Evolutionary conservation across 345 rosid genomes (phyloP).

Genomic region (Linum tenue): DNA sequence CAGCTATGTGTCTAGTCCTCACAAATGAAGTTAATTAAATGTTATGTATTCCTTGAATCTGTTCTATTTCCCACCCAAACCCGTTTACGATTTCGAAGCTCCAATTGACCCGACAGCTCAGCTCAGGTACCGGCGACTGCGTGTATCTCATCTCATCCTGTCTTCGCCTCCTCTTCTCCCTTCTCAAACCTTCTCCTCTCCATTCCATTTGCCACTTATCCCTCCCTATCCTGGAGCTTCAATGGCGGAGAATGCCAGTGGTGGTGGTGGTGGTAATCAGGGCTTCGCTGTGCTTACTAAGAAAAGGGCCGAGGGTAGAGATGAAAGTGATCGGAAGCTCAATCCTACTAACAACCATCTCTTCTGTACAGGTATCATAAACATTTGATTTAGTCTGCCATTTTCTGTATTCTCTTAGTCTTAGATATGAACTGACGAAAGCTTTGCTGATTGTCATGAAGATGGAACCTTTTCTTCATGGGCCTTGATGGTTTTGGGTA

Average conservation of each 20-base stretch:
- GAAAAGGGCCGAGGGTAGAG: conserved; percentile 73
- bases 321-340: conserved; percentile 47
- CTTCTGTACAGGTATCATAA: conserved; percentile 65
- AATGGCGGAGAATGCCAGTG: conserved; percentile 32
- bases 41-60: too few relatives aligned
- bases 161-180: conserved; percentile 34
- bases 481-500: too few relatives aligned
- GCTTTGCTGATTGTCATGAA: too few relatives aligned
- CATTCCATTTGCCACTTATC: conserved; percentile 12
- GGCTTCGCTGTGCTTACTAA: conserved; percentile 50
- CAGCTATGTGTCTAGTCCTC: conserved; percentile 19
- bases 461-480: too few relatives aligned
- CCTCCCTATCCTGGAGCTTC: conserved; percentile 14
- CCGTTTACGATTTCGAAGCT: too few relatives aligned
- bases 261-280: conserved; percentile 5
- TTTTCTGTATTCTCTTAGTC: too few relatives aligned
- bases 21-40: too few relatives aligned
- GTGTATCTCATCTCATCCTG: conserved; percentile 5
- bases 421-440: too few relatives aligned
- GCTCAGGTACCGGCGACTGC: too few relatives aligned
- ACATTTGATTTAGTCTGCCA: not conserved
- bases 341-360: conserved; percentile 75
- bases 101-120: too few relatives aligned
- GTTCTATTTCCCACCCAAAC: too few relatives aligned
- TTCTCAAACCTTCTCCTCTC: conserved; percentile 23